phyloP scores from a whole-genome alignment of 441 rosid genomes.

The Pelargonium citronellum region DNA sequence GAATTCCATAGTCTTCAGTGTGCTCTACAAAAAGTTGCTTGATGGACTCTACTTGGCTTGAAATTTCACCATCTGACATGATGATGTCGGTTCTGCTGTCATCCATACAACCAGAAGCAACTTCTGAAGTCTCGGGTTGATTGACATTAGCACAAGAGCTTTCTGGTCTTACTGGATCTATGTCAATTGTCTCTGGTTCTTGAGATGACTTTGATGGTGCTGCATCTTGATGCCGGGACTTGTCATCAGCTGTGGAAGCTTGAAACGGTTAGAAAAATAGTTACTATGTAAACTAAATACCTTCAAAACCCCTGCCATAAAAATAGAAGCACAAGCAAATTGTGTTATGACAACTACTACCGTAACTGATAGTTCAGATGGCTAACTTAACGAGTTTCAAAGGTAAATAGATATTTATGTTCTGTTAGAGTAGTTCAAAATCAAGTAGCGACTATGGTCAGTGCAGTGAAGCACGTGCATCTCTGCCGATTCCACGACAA shows the following conservation, averaged over 20 bases:
- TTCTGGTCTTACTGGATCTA: constrained; percentile 35
- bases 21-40: constrained; percentile 48
- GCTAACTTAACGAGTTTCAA: no score
- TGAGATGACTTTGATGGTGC: constrained; percentile 31
- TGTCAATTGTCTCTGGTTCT: constrained; percentile 33
- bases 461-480: neutral
- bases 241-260: constrained; percentile 46
- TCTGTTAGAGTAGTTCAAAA: no score
- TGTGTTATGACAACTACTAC: neutral
- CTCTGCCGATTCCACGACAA: neutral
- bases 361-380: neutral
- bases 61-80: constrained; percentile 42
- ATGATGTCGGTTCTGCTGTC: constrained; percentile 28
- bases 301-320: neutral
- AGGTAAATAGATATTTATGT: no score
- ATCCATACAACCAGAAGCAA: constrained; percentile 26
- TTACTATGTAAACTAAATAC: neutral
- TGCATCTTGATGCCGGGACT: constrained; percentile 37
- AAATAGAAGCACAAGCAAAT: neutral
- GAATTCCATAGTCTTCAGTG: constrained; percentile 57
- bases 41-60: constrained; percentile 34
- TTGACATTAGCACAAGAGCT: constrained; percentile 25
- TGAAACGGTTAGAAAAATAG: neutral
- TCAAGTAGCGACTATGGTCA: neutral
- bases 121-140: constrained; percentile 33